A percentile compares a stretch with the other conserved stretches of the same genome.
These are phyloP conservation scores for Tulasnella sp. DNA, from an alignment of 768 basidiomycete species.

Conservation along the genomic window DNA sequence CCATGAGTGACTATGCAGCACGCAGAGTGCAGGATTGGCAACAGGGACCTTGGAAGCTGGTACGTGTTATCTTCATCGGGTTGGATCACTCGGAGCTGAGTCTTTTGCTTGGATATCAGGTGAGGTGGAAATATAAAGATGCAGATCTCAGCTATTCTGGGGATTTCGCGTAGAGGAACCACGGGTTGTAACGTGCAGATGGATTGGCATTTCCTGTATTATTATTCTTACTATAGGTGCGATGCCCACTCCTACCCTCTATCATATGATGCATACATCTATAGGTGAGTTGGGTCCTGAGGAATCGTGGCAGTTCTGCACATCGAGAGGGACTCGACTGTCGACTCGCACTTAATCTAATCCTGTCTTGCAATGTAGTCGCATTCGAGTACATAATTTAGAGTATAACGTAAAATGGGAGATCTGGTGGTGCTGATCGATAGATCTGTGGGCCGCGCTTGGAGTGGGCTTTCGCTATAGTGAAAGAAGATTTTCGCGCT, in stretches of 20 bases:
- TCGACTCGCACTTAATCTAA: too few relatives aligned
- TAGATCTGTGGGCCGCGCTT: background rate
- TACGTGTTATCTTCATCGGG: background rate
- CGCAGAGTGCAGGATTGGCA: conserved; percentile 65
- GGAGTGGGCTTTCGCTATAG: conserved; percentile 4
- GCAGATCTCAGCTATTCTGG: background rate
- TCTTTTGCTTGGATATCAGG: background rate
- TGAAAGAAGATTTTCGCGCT: background rate
- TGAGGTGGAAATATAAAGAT: background rate
- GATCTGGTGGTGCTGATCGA: background rate
- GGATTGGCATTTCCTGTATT: background rate
- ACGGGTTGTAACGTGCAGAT: background rate
- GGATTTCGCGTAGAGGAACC: background rate
- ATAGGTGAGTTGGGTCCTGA: background rate
- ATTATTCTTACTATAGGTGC: background rate
- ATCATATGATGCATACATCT: background rate
- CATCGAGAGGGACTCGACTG: too few relatives aligned
- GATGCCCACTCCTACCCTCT: background rate
- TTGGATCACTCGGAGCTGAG: background rate
- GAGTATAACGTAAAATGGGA: background rate
- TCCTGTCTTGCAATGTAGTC: too few relatives aligned
- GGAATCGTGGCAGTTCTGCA: too few relatives aligned
- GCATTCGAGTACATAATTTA: background rate
- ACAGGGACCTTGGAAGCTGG: conserved; percentile 41
- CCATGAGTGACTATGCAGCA: conserved; percentile 62